Evolutionary conservation across 2,329 filamentous ascomycete genomes (phyloP).

Genomic region (Colletotrichum tropicale): DNA sequence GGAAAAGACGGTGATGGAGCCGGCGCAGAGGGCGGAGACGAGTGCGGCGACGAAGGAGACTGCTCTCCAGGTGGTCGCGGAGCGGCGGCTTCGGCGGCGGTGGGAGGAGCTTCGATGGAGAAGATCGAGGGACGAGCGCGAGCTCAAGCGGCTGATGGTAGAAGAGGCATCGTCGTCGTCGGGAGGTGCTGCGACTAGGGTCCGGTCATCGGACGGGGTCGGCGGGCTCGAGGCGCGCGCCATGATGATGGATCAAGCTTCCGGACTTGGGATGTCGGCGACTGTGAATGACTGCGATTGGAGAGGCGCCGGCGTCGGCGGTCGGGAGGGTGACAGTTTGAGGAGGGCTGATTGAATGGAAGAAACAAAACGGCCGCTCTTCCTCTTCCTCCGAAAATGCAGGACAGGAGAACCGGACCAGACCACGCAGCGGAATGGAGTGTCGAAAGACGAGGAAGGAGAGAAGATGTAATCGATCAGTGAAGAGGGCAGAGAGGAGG

Average conservation of each 20-base stretch:
- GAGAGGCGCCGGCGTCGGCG: neutral
- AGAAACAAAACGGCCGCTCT: neutral
- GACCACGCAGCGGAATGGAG: neutral
- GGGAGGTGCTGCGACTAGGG: neutral
- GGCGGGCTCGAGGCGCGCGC: constrained; percentile 8
- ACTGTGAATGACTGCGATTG: neutral
- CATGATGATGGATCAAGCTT: constrained; percentile 4
- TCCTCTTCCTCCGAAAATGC: neutral
- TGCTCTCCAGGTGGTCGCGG: constrained; percentile 38
- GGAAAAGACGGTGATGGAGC: constrained; percentile 91
- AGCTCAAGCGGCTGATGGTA: constrained; percentile 22
- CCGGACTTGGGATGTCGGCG: neutral
- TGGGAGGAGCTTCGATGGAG: constrained; percentile 4
- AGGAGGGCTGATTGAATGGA: neutral
- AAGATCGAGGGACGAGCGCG: constrained; percentile 25
- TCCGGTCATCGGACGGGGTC: constrained; percentile 3
- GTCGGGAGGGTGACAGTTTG: neutral
- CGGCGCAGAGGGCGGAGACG: constrained; percentile 74
- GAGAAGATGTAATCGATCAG: neutral
- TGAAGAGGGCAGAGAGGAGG: neutral
- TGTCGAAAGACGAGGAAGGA: neutral
- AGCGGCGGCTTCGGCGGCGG: constrained; percentile 9
- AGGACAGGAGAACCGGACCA: neutral
- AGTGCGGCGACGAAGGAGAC: constrained; percentile 61
- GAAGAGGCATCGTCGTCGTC: constrained; percentile 19